Conservation (phyloP, 768 basidiomycete species). For the Boletus pseudo-olivaceus region DNA sequence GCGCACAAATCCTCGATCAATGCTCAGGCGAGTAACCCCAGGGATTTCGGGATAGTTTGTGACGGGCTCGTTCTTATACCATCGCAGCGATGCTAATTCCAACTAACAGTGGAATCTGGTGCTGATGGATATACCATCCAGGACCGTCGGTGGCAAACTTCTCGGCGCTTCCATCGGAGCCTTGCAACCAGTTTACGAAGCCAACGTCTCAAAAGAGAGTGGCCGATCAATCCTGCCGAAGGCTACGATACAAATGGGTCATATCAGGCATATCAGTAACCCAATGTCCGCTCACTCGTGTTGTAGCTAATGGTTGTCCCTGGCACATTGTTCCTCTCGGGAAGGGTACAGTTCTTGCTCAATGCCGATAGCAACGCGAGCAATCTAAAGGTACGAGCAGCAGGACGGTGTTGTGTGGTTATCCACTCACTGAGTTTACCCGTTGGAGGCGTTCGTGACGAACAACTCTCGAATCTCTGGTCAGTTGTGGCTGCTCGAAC, state of each 20-base stretch:
- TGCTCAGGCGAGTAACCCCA: not conserved
- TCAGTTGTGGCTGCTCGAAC: conserved; percentile 5
- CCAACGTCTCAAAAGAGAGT: too few species aligned
- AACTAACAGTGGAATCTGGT: not conserved
- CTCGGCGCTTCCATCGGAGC: not conserved
- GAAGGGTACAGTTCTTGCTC: not conserved
- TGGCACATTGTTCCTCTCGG: not conserved
- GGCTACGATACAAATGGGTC: not conserved
- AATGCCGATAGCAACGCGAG: not conserved
- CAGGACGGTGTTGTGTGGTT: too few species aligned
- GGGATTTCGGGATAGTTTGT: not conserved
- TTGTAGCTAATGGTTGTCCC: not conserved
- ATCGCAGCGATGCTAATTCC: not conserved
- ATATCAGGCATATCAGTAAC: not conserved
- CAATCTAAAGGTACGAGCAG: not conserved
- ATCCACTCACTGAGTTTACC: not conserved
- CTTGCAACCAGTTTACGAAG: not conserved
- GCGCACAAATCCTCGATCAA: accelerated
- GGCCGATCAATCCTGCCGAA: too few species aligned
- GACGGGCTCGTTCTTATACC: too few species aligned
- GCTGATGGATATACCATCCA: not conserved
- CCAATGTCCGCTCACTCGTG: too few species aligned
- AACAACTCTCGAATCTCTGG: conserved; percentile 2
- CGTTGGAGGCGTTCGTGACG: not conserved
- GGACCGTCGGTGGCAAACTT: not conserved